A percentile compares a stretch with the other conserved stretches of the same genome.
phyloP scores from a whole-genome alignment of 163 green algal species.

The Chlamydomonas reinhardtii region DNA sequence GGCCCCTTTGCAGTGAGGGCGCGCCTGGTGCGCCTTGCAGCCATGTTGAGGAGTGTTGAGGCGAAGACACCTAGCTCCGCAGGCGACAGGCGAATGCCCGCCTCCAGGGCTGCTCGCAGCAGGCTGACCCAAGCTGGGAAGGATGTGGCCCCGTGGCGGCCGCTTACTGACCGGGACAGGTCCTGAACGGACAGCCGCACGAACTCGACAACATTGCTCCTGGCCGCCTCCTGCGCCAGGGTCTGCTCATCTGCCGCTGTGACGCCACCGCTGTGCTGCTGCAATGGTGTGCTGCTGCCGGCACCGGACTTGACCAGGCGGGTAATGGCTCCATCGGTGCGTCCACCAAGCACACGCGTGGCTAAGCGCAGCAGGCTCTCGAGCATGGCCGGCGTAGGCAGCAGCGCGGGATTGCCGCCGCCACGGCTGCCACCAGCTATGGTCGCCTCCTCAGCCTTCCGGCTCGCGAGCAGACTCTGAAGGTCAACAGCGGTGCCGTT shows the following conservation, averaged over 20 bases:
- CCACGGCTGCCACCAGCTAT: too few relatives aligned
- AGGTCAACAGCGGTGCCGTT: background rate
- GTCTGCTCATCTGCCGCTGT: too few relatives aligned
- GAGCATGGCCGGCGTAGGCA: background rate
- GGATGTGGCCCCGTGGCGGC: background rate
- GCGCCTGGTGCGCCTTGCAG: too few relatives aligned
- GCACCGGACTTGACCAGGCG: background rate
- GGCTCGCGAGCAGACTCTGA: too few relatives aligned
- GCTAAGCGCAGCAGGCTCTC: constrained; percentile 6
- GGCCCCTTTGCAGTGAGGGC: too few relatives aligned
- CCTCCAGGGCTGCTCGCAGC: background rate
- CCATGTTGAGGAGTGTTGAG: background rate
- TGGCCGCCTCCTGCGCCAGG: too few relatives aligned
- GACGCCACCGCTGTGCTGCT: too few relatives aligned
- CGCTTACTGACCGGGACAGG: background rate
- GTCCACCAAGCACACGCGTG: background rate
- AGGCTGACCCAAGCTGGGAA: background rate
- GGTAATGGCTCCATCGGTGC: background rate
- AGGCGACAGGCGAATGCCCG: background rate
- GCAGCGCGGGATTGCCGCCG: too few relatives aligned
- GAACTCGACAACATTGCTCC: background rate
- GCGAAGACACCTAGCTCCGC: background rate
- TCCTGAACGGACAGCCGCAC: background rate
- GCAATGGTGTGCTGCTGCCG: background rate
- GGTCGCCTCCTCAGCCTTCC: too few relatives aligned